Percentiles rank a stretch among this genome's conserved stretches.
These are phyloP conservation scores for Sclerotiophoma versabilis DNA, from an alignment of 2,329 filamentous ascomycete genomes.

Conservation along the genomic window DNA sequence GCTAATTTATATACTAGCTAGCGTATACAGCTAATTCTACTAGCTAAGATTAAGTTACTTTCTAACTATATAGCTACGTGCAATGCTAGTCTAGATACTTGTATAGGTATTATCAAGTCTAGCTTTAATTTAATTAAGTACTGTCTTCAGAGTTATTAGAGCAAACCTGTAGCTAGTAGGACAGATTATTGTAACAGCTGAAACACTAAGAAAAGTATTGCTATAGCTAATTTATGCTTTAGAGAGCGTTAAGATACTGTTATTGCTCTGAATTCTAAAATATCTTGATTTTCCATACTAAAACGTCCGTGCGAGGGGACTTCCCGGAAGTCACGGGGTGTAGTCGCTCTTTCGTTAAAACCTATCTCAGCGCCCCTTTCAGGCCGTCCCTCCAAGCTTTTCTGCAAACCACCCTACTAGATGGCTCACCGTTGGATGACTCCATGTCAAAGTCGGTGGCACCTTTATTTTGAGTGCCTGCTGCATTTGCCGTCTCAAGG, in stretches of 20 bases:
- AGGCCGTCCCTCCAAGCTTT: slow-evolving; percentile 23
- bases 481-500: slow-evolving; percentile 45
- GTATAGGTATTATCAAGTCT: background rate
- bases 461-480: slow-evolving; percentile 43
- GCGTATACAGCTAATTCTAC: background rate
- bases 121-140: background rate
- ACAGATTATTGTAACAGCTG: background rate
- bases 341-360: too few species aligned
- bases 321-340: too few species aligned
- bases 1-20: background rate
- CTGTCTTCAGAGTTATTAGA: background rate
- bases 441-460: slow-evolving; percentile 52
- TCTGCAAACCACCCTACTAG: slow-evolving; percentile 45
- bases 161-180: background rate
- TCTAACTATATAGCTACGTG: background rate
- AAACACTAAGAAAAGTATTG: slow-evolving; percentile 4
- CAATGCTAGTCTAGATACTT: background rate
- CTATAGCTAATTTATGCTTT: slow-evolving; percentile 2
- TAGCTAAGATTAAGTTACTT: background rate
- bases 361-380: background rate
- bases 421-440: slow-evolving; percentile 48
- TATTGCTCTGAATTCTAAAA: too few species aligned
- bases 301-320: background rate
- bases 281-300: too few species aligned
- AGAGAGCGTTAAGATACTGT: background rate